These are phyloP conservation scores for Trichosporon coremiiforme DNA, from an alignment of 1,284 basidiomycete species.

Conservation along the genomic window DNA sequence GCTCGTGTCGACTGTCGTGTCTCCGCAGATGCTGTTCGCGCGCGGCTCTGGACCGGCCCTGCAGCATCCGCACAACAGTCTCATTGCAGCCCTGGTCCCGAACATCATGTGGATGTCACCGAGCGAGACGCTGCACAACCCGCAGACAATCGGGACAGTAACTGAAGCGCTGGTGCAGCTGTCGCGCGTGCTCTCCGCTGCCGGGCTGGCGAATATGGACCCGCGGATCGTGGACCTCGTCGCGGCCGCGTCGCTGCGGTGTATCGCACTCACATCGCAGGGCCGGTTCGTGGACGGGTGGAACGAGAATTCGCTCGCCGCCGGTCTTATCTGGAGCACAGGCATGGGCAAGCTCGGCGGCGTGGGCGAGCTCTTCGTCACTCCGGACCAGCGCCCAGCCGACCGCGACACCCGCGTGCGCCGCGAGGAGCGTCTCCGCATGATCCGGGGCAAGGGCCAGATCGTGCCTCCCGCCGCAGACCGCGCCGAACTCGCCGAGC, in stretches of 20 bases:
- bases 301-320: slow-evolving; percentile 37
- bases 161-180: slow-evolving; percentile 27
- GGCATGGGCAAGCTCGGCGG: slow-evolving; percentile 45
- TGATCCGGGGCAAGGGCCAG: slow-evolving; percentile 36
- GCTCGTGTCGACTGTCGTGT: slow-evolving; percentile 33
- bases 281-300: slow-evolving; percentile 49
- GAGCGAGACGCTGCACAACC: slow-evolving; percentile 22
- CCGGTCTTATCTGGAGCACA: slow-evolving; percentile 37
- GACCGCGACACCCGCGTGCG: slow-evolving; percentile 28
- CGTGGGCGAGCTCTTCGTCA: slow-evolving; percentile 37
- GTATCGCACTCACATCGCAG: slow-evolving; percentile 32
- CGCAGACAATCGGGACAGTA: slow-evolving; percentile 6
- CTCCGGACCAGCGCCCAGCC: slow-evolving; percentile 8
- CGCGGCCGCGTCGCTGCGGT: slow-evolving; percentile 38
- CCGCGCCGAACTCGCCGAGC: slow-evolving; percentile 39
- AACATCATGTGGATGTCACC: slow-evolving; percentile 34
- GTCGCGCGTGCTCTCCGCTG: slow-evolving; percentile 32
- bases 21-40: slow-evolving; percentile 34
- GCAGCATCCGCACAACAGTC: slow-evolving; percentile 42
- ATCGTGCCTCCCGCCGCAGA: slow-evolving; percentile 34
- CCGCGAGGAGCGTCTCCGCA: slow-evolving; percentile 34
- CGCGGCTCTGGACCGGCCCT: slow-evolving; percentile 34
- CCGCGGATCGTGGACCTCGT: slow-evolving; percentile 46
- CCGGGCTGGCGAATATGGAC: slow-evolving; percentile 40
- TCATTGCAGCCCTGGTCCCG: slow-evolving; percentile 42